Evolutionary conservation across 768 basidiomycete species (phyloP).

Genomic region (Agrocybe chaxingu): DNA sequence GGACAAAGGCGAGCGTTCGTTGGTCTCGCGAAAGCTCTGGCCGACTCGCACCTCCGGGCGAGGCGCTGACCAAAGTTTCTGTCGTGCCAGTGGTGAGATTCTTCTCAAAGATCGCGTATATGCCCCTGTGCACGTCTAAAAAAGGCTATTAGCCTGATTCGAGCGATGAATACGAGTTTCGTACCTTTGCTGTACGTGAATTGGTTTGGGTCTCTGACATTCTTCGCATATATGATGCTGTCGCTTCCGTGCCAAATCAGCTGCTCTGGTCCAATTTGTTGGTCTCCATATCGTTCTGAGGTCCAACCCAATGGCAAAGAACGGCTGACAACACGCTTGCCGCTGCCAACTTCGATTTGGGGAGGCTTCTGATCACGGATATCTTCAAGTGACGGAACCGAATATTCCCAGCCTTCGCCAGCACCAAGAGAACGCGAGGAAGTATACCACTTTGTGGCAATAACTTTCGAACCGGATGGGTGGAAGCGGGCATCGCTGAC

Average conservation of each 20-base stretch:
- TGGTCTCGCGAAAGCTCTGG: slow-evolving; percentile 69
- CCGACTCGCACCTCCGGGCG: slow-evolving; percentile 70
- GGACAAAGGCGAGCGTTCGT: slow-evolving; percentile 70
- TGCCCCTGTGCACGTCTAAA: slow-evolving; percentile 65
- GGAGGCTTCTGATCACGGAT: slow-evolving; percentile 17
- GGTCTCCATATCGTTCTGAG: slow-evolving; percentile 54
- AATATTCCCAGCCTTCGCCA: slow-evolving; percentile 72
- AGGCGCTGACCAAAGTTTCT: slow-evolving; percentile 48
- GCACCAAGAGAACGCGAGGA: slow-evolving; percentile 61
- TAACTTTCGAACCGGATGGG: slow-evolving; percentile 54
- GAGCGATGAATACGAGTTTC: background rate
- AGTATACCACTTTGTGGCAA: slow-evolving; percentile 82
- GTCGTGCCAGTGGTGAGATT: slow-evolving; percentile 58
- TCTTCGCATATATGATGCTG: slow-evolving; percentile 62
- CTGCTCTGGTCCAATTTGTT: slow-evolving; percentile 76
- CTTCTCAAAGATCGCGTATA: slow-evolving; percentile 66
- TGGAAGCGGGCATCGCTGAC: slow-evolving; percentile 71
- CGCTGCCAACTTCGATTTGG: slow-evolving; percentile 38
- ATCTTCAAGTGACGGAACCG: slow-evolving; percentile 41
- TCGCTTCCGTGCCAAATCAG: slow-evolving; percentile 60
- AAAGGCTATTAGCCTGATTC: background rate
- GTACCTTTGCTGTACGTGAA: slow-evolving; percentile 69
- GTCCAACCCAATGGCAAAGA: slow-evolving; percentile 62
- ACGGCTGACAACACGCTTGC: slow-evolving; percentile 52
- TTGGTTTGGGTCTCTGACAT: slow-evolving; percentile 45